Conservation (phyloP, 345 rosid genomes). For the Aquilaria yunnanensis region DNA sequence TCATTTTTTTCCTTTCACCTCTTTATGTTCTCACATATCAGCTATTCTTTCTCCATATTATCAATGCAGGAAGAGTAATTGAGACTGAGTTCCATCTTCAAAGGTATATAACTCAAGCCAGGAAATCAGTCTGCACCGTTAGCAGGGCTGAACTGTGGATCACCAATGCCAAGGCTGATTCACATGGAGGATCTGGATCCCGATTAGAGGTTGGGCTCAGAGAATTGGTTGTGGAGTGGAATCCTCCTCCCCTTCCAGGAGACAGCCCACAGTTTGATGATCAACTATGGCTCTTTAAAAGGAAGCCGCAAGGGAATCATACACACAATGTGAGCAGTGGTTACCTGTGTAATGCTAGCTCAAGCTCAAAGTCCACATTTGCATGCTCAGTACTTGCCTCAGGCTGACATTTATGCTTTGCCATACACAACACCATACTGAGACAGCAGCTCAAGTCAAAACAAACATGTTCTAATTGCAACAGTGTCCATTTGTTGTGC, state of each 20-base stretch:
- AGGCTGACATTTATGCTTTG: conserved; percentile 8
- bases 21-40: background rate
- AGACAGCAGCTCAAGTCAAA: background rate
- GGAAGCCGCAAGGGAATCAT: background rate
- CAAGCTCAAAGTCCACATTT: conserved; percentile 1
- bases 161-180: background rate
- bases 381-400: conserved; percentile 8
- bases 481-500: no score
- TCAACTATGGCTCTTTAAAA: conserved; percentile 20
- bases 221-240: conserved; percentile 6
- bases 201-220: background rate
- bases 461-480: no score
- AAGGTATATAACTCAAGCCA: background rate
- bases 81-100: conserved; percentile 5
- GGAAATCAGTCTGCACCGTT: background rate
- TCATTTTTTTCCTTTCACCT: background rate
- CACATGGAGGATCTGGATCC: background rate
- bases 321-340: background rate
- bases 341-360: background rate
- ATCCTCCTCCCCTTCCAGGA: background rate
- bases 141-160: background rate
- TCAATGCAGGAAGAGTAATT: background rate
- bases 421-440: conserved; percentile 16
- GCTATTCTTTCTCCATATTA: background rate
- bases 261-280: conserved; percentile 7